phyloP scores from a whole-genome alignment of 2,329 filamentous ascomycete genomes.

The Colletotrichum lentis region DNA sequence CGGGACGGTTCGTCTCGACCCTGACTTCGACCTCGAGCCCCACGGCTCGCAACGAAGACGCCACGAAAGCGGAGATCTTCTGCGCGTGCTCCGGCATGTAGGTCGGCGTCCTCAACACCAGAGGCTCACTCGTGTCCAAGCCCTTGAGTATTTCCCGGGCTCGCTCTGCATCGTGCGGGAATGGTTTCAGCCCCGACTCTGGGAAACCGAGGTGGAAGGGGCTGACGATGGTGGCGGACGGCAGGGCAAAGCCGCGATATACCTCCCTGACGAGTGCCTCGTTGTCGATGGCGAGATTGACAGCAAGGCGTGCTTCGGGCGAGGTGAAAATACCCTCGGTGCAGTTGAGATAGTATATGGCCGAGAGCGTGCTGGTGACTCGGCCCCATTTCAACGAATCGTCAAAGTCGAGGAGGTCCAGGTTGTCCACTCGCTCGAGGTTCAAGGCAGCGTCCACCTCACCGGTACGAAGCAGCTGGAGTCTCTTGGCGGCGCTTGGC shows the following conservation, averaged over 20 bases:
- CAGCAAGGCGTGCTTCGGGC: slow-evolving; percentile 7
- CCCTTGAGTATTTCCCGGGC: slow-evolving; percentile 1
- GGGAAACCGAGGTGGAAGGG: slow-evolving; percentile 13
- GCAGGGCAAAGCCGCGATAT: slow-evolving; percentile 14
- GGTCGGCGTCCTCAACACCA: not conserved
- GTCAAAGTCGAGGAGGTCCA: slow-evolving; percentile 4
- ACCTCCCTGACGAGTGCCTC: slow-evolving; percentile 13
- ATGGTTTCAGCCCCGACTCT: not conserved
- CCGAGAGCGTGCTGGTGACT: slow-evolving; percentile 17
- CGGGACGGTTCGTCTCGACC: slow-evolving; percentile 21
- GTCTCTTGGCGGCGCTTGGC: not conserved
- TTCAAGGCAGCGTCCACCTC: slow-evolving; percentile 24
- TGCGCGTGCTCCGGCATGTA: slow-evolving; percentile 31
- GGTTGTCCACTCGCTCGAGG: slow-evolving; percentile 11
- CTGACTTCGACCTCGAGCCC: slow-evolving; percentile 9
- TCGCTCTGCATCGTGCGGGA: not conserved
- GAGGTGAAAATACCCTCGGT: slow-evolving; percentile 17
- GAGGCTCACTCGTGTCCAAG: not conserved
- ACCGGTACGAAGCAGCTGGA: not conserved
- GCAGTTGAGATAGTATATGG: slow-evolving; percentile 29
- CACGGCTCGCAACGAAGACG: not conserved
- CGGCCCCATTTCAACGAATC: slow-evolving; percentile 14
- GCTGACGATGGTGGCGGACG: slow-evolving; percentile 21
- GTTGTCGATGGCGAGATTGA: slow-evolving; percentile 15
- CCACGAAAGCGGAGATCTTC: slow-evolving; percentile 21